Base-by-base conservation (phyloP, 192 early-diverging fungal genomes). In the Chytriomyces hyalinus region DNA sequence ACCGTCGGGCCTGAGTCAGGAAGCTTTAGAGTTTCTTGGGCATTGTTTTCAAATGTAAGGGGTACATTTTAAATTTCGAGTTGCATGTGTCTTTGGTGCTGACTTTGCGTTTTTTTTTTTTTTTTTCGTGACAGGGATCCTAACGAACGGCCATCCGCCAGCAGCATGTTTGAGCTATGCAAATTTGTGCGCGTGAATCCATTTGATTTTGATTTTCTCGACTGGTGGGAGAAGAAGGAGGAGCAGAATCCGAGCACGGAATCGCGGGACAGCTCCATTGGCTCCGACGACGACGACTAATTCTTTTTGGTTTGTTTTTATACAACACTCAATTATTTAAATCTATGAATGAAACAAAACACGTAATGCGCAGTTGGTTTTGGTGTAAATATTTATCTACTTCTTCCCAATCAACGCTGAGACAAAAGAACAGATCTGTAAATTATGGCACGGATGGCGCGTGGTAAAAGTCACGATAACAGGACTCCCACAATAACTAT, bases 11-110 rank as follows among this genome's bases (percentile, higher is more conserved):
- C 81, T 93, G 26, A 89, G 91, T 11, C 83, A 86, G 17, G 87
- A 91, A 6, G 91, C 90, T 3, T 70, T 88, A 61, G 86, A 90
- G 46, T 95, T 95, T 74, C 83, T 94, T 66, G 80, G 84, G 9
- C 69, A 80, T 22, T 94, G 93, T 72, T 94, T 97, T 84, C 87
- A 75, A 46, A 87, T 90, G 83, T 92, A 81, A 88, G 89, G 84
- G 6, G 6, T 3, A 3, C 0, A 3, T 53, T 76, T 57, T 72
- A 36, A 36, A 26, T 26, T 17, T 61, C 20, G 68, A 9, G 7
- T 15, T 6, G 13, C 10, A 11, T 66, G 10, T 11, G 66, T 10
- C 4, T 62, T 22, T 76, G 20, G 24, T 50, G 51, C 43, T 68
- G 10, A 48, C 24, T 57, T 20, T 2, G 48, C 15, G 26, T 57